phyloP scores from a whole-genome alignment of 179 eudicot species.

The Gypsophila paniculata region DNA sequence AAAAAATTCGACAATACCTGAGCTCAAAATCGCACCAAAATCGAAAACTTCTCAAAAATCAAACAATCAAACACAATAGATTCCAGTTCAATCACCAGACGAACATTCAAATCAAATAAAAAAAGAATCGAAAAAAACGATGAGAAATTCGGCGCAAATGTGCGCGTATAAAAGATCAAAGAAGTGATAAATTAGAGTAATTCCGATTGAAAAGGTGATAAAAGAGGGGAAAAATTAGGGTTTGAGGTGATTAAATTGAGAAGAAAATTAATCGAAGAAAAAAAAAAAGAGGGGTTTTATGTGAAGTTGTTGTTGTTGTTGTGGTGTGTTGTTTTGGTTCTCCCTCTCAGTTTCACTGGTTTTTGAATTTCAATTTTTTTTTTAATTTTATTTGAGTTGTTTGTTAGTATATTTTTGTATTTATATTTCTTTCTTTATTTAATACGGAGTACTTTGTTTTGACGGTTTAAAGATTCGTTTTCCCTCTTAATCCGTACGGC shows the following conservation, averaged over 20 bases:
- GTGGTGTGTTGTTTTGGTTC: conserved; percentile 15
- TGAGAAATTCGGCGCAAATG: neutral
- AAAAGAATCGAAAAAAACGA: neutral
- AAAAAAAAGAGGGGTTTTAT: neutral
- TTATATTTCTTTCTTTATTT: too few relatives aligned
- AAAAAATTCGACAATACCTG: neutral
- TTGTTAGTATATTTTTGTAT: too few relatives aligned
- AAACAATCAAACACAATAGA: neutral
- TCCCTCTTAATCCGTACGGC: too few relatives aligned
- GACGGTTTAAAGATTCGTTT: too few relatives aligned
- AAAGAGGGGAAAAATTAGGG: conserved; percentile 10
- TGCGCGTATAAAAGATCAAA: neutral
- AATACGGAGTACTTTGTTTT: too few relatives aligned
- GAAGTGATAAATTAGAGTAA: neutral
- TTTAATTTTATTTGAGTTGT: too few relatives aligned
- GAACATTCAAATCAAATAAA: neutral
- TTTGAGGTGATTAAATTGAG: neutral
- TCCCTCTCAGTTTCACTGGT: conserved; percentile 62
- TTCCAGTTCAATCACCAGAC: neutral
- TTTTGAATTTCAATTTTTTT: conserved; percentile 57
- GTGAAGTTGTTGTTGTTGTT: conserved; percentile 5
- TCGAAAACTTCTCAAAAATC: conserved; percentile 11
- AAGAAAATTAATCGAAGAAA: neutral
- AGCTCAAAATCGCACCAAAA: neutral
- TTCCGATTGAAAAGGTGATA: conserved; percentile 16